These are phyloP conservation scores for Sporothrix sp. DNA, from an alignment of 2,329 filamentous ascomycete species.

Conservation along the genomic window DNA sequence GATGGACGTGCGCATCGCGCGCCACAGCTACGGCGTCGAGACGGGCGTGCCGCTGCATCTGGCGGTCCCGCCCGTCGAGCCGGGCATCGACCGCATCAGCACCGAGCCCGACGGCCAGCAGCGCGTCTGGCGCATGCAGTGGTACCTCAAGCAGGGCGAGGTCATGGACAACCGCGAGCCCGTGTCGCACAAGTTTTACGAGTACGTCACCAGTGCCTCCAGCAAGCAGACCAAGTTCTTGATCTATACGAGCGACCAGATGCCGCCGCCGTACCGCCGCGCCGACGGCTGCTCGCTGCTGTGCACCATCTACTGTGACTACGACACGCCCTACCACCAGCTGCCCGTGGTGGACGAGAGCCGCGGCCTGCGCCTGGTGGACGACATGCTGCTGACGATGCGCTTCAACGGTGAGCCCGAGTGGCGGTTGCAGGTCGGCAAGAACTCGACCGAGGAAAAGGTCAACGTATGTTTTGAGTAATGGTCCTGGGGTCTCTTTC, in stretches of 20 bases:
- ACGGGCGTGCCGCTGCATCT: conserved; percentile 5
- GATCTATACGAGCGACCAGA: conserved; percentile 8
- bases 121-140: conserved; percentile 15
- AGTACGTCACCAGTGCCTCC: conserved; percentile 5
- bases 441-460: neutral
- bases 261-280: conserved; percentile 5
- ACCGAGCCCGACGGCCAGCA: conserved; percentile 1
- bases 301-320: conserved; percentile 11
- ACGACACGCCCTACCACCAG: conserved; percentile 11
- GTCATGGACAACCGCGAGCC: conserved; percentile 14
- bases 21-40: conserved; percentile 13
- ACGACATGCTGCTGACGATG: conserved; percentile 14
- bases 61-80: neutral
- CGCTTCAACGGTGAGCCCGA: conserved; percentile 12
- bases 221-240: neutral
- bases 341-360: conserved; percentile 6
- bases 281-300: conserved; percentile 6
- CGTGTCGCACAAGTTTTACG: conserved; percentile 13
- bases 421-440: conserved; percentile 13
- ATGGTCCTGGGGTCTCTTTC: neutral
- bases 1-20: conserved; percentile 10
- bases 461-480: conserved; percentile 8
- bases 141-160: conserved; percentile 13
- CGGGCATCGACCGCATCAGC: neutral
- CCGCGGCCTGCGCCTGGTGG: conserved; percentile 4